Evolutionary conservation across 2,329 filamentous ascomycete genomes (phyloP).

Genomic region (Chaetomium olivaceum): DNA sequence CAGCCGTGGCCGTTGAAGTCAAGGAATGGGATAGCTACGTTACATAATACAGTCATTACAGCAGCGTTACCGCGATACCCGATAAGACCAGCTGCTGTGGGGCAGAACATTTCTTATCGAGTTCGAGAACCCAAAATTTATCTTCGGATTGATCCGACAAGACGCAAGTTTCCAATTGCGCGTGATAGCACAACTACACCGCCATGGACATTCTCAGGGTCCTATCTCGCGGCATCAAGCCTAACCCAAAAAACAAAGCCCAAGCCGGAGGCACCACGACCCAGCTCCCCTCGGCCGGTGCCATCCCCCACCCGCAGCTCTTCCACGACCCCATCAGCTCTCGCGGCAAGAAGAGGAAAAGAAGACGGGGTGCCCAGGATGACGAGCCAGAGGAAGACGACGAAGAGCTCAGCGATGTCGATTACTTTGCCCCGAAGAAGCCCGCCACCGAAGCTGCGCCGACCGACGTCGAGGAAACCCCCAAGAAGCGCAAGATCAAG

Average conservation of each 20-base stretch:
- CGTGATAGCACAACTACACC: neutral
- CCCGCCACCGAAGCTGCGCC: slow-evolving; percentile 33
- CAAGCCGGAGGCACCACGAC: slow-evolving; percentile 39
- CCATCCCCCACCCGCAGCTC: slow-evolving; percentile 66
- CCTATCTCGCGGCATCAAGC: slow-evolving; percentile 68
- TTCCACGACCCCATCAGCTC: slow-evolving; percentile 59
- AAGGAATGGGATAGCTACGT: neutral
- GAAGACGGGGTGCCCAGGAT: slow-evolving; percentile 40
- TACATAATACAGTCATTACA: neutral
- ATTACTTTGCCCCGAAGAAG: slow-evolving; percentile 60
- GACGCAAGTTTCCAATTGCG: neutral
- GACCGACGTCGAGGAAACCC: slow-evolving; percentile 26
- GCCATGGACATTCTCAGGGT: slow-evolving; percentile 73
- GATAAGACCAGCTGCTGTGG: slow-evolving; percentile 26
- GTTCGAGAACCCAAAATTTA: slow-evolving; percentile 13
- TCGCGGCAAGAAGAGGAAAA: slow-evolving; percentile 57
- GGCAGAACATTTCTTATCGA: slow-evolving; percentile 29
- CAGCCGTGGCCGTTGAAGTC: neutral
- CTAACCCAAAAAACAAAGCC: slow-evolving; percentile 45
- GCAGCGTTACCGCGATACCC: neutral
- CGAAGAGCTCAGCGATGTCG: slow-evolving; percentile 49
- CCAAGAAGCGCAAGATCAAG: slow-evolving; percentile 37
- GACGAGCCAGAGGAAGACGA: slow-evolving; percentile 36
- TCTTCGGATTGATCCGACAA: neutral
- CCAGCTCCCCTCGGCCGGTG: slow-evolving; percentile 65